A percentile compares a stretch with the other conserved stretches of the same genome.
These are phyloP conservation scores for Adenanthera pavonina DNA, from an alignment of 306 rosid species.

Conservation along the genomic window DNA sequence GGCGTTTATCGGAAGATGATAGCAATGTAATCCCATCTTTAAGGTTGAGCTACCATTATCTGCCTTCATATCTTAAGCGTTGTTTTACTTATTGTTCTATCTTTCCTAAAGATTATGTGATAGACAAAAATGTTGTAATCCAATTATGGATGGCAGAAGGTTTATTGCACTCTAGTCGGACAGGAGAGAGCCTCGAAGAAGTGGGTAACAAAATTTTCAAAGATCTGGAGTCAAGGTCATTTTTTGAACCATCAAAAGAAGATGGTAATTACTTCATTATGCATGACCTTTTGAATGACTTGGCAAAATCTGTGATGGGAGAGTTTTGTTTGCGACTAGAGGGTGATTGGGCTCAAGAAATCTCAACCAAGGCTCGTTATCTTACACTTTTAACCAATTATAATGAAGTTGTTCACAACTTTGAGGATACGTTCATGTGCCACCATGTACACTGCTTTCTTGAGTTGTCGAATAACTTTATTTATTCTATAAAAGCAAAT, in stretches of 20 bases:
- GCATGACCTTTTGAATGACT: constrained; percentile 26
- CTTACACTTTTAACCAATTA: not conserved
- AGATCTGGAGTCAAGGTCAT: constrained; percentile 24
- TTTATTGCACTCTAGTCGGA: not conserved
- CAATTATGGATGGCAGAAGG: constrained; percentile 27
- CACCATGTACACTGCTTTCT: not conserved
- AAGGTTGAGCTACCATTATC: not conserved
- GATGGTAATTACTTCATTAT: not conserved
- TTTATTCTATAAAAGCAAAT: too few relatives aligned
- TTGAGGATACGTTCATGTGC: not conserved
- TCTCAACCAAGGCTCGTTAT: constrained; percentile 12
- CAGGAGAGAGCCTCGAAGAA: not conserved
- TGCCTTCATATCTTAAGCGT: not conserved
- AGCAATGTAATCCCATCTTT: not conserved
- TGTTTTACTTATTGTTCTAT: constrained; percentile 17
- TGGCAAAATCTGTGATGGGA: constrained; percentile 9
- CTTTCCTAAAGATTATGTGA: not conserved
- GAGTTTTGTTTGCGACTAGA: not conserved
- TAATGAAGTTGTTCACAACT: not conserved
- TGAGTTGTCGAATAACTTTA: too few relatives aligned
- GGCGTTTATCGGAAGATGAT: constrained; percentile 3
- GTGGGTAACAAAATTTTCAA: constrained; percentile 15
- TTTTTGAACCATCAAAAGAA: constrained; percentile 23
- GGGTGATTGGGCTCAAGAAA: not conserved
- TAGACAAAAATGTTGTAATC: not conserved